Base-by-base conservation (phyloP, 495 filamentous ascomycete species). In the Xanthoparmelia taractica region DNA sequence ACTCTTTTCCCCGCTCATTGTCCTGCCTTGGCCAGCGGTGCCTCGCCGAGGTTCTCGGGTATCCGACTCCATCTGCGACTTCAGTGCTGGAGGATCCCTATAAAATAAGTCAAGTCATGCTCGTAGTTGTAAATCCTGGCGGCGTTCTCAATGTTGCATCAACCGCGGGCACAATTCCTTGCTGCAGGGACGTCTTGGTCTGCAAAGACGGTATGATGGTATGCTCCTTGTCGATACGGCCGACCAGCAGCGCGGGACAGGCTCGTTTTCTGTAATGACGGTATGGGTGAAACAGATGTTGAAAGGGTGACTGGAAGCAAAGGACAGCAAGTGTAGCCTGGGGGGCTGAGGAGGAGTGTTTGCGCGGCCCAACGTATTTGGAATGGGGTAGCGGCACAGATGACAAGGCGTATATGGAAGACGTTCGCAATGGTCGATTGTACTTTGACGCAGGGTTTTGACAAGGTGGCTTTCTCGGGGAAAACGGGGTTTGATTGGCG, bases 21-120 rank as follows among this genome's bases (percentile, higher is more conserved):
- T 52, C 45, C 59, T 60, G n/a, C 40, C 63, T 23, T 47, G 38
- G 23, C 41, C 61, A n/a, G 38, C 18, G 48, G 36, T 43, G 27
- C 33, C 45, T 40, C 38, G 34, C 20, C 52, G 45, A 47, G 48
- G 29, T 65, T 62, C 61, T 45, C 58, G 65, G 36, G 43, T 59
- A 33, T 65, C 58, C 36, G 67, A 63, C 38, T 69, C 65, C 67
- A 69, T 67, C 17, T 57, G 3, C 33, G 15, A 8, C 20, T 25
- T 54, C 29, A 33, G 15, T 20, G 29, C 17, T 54, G 18, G 17
- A 54, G 17, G 17, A 54, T 33, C 29, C 29, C 5, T 17, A 27
- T 20, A 13, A 5, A 15, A 54, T 4, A 31, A 13, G 11, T 63
- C 60, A 63, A 63, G 29, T 47, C 60, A 57, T 63, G 10, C 41